A percentile compares a stretch with the other conserved stretches of the same genome.
Conservation (phyloP, 345 rosid genomes). For the Noccaea bulbosa region DNA sequence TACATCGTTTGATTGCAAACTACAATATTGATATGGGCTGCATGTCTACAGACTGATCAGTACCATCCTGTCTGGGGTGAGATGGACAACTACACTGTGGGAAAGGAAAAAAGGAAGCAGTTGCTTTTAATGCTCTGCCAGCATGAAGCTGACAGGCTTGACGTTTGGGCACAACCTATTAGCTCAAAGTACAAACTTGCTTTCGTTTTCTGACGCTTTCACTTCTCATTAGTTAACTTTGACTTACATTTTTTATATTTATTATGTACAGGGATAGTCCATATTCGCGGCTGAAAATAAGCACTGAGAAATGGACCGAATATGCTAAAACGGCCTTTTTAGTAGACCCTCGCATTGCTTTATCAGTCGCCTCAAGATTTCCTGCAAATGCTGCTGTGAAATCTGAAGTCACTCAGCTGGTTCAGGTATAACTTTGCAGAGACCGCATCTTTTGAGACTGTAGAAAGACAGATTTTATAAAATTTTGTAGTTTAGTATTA, state of each 20-base stretch:
- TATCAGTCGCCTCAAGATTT: slow-evolving; percentile 82
- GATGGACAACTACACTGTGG: slow-evolving; percentile 76
- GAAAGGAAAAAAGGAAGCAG: slow-evolving; percentile 89
- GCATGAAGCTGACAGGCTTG: slow-evolving; percentile 99
- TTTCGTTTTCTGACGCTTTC: slow-evolving; percentile 19
- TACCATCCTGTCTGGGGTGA: slow-evolving; percentile 97
- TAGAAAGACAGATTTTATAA: slow-evolving; percentile 14
- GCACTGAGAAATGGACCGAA: slow-evolving; percentile 89
- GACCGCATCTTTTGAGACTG: background rate
- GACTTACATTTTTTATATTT: slow-evolving; percentile 26
- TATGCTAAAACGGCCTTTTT: slow-evolving; percentile 82
- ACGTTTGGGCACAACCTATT: slow-evolving; percentile 97
- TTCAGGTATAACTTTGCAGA: slow-evolving; percentile 64
- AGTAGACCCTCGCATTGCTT: slow-evolving; percentile 88
- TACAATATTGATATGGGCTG: slow-evolving; percentile 28
- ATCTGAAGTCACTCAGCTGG: slow-evolving; percentile 84
- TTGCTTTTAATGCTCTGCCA: slow-evolving; percentile 95
- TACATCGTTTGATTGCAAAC: slow-evolving; percentile 20
- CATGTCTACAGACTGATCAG: slow-evolving; percentile 63
- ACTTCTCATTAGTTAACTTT: slow-evolving; percentile 26
- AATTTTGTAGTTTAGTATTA: background rate
- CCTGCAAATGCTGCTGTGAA: slow-evolving; percentile 71
- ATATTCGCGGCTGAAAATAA: slow-evolving; percentile 64
- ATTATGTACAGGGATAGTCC: slow-evolving; percentile 62
- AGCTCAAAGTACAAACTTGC: slow-evolving; percentile 68